Evolutionary conservation across 2,329 filamentous ascomycete species (phyloP), one percentile per base, ranked within the genome.

Genomic region (Chalaropsis ovoidea): DNA sequence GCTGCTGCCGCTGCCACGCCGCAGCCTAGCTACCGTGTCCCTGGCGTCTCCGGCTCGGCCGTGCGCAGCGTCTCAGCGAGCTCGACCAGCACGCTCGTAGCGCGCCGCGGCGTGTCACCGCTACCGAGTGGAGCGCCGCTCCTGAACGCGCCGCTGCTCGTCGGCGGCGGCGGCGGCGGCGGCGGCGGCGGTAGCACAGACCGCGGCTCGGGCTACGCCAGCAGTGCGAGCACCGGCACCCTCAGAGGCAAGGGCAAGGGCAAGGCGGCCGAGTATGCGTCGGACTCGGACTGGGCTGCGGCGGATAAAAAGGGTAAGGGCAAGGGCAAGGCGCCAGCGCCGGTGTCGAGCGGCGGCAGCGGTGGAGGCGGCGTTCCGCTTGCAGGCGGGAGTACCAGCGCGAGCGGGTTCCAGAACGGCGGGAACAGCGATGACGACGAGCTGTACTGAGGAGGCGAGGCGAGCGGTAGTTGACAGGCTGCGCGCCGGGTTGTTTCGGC

Each of bases 371-470:
- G 31, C 7, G 47, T 39, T 3, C 42, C 61, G 15, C n/a, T 41
- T 11, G n/a, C 61, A 19, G 61, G n/a, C 13, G 27, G 31, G 19
- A 52, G 24, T 52, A 15, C 19, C 19, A 19, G 47, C 7, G 82
- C 77, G 2, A 10, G 54, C 3, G 75, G 78, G 41, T 82, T 84
- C 68, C 76, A 79, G 70, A 77, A 82, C n/a, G 77, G 78, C 22
- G 79, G 76, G n/a, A 80, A 77, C 19, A 81, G 79, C 68, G 82
- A 81, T 67, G 82, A 85, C 63, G 82, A 84, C 61, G 81, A 76
- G 10, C 70, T 85, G 71, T 85, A 85, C 64, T 84, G 75, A 31
- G 31, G 17, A 43, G n/a, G n/a, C n/a, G n/a, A n/a, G n/a, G n/a
- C n/a, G n/a, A n/a, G n/a, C n/a, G n/a, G n/a, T n/a, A n/a, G n/a